These are phyloP conservation scores for Geum urbanum DNA, from an alignment of 306 rosid species.

Conservation along the genomic window DNA sequence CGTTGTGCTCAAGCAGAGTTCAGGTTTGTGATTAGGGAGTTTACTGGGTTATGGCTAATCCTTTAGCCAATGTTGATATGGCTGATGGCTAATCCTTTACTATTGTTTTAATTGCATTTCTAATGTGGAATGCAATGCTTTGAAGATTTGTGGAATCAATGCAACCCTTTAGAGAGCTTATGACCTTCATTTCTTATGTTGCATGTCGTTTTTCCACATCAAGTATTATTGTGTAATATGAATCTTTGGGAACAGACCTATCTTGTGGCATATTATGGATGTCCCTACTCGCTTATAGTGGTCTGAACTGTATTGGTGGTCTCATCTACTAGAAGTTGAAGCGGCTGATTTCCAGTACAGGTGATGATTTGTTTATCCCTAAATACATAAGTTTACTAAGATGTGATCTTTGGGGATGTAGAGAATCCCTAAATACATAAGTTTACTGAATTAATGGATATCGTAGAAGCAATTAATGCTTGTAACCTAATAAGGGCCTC, in stretches of 20 bases:
- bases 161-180: not conserved
- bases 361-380: not conserved
- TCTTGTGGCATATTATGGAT: not conserved
- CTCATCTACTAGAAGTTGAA: not conserved
- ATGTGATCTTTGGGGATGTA: constrained; percentile 3
- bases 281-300: not conserved
- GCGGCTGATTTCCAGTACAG: not conserved
- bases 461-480: too few relatives aligned
- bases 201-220: not conserved
- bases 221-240: not conserved
- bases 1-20: not conserved
- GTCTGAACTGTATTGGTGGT: not conserved
- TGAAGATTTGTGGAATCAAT: not conserved
- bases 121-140: not conserved
- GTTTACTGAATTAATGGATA: too few relatives aligned
- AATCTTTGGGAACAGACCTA: not conserved
- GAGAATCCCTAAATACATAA: not conserved
- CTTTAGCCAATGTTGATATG: too few relatives aligned
- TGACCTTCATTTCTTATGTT: too few relatives aligned
- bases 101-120: not conserved
- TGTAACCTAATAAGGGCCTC: too few relatives aligned
- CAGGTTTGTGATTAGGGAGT: not conserved
- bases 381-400: not conserved
- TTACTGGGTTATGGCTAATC: not conserved
- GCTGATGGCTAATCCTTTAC: too few relatives aligned